Conservation (phyloP, 495 filamentous ascomycete genomes). For the Xylaria flabelliformis region DNA sequence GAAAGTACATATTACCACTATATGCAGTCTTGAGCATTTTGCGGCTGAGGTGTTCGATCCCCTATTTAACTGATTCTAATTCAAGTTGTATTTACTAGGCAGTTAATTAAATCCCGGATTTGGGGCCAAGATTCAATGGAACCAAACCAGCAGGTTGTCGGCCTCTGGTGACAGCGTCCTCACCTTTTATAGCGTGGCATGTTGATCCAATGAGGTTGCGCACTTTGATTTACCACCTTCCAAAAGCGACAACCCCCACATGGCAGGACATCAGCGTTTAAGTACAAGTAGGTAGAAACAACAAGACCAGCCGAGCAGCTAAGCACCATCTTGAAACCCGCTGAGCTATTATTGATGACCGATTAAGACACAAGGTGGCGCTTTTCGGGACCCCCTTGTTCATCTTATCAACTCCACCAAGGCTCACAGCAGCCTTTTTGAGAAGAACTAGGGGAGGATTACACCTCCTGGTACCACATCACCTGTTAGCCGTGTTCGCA, state of each 20-base stretch:
- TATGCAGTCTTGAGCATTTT: neutral
- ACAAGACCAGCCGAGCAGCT: neutral
- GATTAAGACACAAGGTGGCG: conserved; percentile 10
- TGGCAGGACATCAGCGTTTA: neutral
- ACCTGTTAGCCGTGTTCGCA: neutral
- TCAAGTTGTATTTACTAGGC: neutral
- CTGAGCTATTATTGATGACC: conserved; percentile 14
- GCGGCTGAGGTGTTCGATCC: neutral
- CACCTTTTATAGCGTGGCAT: neutral
- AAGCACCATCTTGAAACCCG: conserved; percentile 16
- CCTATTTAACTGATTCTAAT: neutral
- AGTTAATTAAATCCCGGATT: neutral
- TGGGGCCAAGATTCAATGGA: neutral
- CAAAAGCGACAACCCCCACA: conserved; percentile 2
- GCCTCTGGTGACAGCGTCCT: neutral
- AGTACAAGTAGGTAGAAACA: neutral
- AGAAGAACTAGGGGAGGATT: conserved; percentile 11
- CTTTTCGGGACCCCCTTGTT: neutral
- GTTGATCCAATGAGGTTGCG: neutral
- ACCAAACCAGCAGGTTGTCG: neutral
- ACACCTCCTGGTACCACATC: conserved; percentile 12
- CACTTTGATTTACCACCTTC: conserved; percentile 6
- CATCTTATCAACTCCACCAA: conserved; percentile 16
- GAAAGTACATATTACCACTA: neutral
- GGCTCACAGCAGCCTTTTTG: conserved; percentile 24